phyloP scores from a whole-genome alignment of 2,329 filamentous ascomycete genomes.

The Pestalotiopsis sp. region DNA sequence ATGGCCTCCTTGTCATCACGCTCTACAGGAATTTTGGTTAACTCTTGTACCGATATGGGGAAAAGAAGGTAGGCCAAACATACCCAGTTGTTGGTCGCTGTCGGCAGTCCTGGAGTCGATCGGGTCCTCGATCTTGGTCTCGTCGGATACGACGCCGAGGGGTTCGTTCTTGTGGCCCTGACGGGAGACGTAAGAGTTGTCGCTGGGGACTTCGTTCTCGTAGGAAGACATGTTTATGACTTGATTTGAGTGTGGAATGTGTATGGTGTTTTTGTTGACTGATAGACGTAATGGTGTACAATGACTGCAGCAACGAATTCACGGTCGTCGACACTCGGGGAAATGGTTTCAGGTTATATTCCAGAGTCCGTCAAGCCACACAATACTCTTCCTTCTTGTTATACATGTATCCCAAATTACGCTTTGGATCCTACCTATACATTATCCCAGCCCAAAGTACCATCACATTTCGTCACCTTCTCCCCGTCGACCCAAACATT shows the following conservation, averaged over 20 bases:
- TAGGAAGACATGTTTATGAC: slow-evolving; percentile 16
- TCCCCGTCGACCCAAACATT: background rate
- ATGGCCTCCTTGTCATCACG: slow-evolving; percentile 38
- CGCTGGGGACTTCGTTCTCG: slow-evolving; percentile 24
- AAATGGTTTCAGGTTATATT: background rate
- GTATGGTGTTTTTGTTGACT: background rate
- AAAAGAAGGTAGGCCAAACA: slow-evolving; percentile 8
- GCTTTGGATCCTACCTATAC: background rate
- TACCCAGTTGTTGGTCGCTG: slow-evolving; percentile 35
- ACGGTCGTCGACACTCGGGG: too few relatives aligned
- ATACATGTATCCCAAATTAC: background rate
- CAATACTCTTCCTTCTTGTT: background rate
- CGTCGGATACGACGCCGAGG: slow-evolving; percentile 34
- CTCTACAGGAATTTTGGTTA: slow-evolving; percentile 18
- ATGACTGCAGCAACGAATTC: too few relatives aligned
- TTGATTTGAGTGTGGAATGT: background rate
- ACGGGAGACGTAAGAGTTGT: slow-evolving; percentile 36
- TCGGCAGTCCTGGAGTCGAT: slow-evolving; percentile 31
- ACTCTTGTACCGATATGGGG: background rate
- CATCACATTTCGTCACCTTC: background rate
- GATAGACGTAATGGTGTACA: too few relatives aligned
- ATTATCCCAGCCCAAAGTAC: background rate
- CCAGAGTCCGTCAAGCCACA: background rate
- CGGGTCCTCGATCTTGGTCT: slow-evolving; percentile 32
- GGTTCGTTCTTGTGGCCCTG: slow-evolving; percentile 27